A percentile compares a stretch with the other conserved stretches of the same genome.
Conservation (phyloP, 257 asterid genomes). For the Henckelia pumila region DNA sequence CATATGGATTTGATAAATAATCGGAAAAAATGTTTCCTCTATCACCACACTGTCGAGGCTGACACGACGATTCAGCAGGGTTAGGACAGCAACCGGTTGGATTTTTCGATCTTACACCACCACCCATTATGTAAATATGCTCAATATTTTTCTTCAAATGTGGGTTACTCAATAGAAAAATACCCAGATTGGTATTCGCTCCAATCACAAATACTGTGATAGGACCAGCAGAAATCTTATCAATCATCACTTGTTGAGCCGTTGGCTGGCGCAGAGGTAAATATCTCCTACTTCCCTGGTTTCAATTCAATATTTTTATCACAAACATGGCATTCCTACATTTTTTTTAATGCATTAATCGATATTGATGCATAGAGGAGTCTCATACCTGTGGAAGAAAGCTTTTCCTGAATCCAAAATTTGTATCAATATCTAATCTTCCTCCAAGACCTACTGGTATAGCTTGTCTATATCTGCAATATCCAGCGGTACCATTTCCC, state of each 20-base stretch:
- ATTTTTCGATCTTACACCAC: conserved; percentile 65
- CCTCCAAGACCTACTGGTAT: conserved; percentile 76
- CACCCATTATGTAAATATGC: conserved; percentile 86
- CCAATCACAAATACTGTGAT: conserved; percentile 60
- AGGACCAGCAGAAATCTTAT: conserved; percentile 66
- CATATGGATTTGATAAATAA: conserved; percentile 67
- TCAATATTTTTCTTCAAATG: conserved; percentile 61
- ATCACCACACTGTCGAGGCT: conserved; percentile 65
- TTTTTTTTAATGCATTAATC: not conserved
- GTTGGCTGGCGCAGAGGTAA: conserved; percentile 73
- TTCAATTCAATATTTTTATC: not conserved
- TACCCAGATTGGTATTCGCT: conserved; percentile 57
- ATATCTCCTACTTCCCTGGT: conserved; percentile 69
- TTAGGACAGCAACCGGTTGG: conserved; percentile 75
- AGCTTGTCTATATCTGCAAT: conserved; percentile 82
- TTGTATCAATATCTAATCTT: conserved; percentile 64
- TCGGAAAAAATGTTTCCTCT: conserved; percentile 68
- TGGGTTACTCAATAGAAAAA: conserved; percentile 71
- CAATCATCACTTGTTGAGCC: conserved; percentile 67
- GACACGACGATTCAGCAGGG: conserved; percentile 49
- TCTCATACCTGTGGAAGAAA: conserved; percentile 86
- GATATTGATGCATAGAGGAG: not conserved
- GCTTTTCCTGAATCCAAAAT: conserved; percentile 64
- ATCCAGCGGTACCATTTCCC: conserved; percentile 72
- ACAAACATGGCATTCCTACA: not conserved